Base-by-base conservation (phyloP, 352 stramenopile genomes). In the Peronospora destructor region DNA sequence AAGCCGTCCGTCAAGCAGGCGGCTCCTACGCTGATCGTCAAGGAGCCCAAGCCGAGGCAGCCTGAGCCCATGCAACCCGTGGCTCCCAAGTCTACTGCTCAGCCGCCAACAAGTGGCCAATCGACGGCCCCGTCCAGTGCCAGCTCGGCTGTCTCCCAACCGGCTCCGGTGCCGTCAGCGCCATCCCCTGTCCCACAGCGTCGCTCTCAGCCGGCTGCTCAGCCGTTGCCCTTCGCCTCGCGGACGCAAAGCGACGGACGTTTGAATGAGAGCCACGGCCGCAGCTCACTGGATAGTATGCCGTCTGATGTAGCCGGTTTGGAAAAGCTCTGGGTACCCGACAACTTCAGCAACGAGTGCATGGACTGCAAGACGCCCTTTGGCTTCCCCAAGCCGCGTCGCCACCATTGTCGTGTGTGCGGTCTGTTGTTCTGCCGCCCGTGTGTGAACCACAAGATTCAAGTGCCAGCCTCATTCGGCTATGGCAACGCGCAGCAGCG, bases 351-450 rank as follows among this genome's bases (percentile, higher is more conserved):
- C 17, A 75, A 21, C 56, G 79, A 93, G 45, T 93, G 82, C 53
- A 93, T 93, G 82, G 80, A 93, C 67, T 93, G 82, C 59, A 85
- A 87, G 41, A 56, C 76, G n/a, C 52, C 68, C 13, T 93, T 93
- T 53, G 80, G 76, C 30, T 90, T 91, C 49, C 73, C 76, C 33
- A 88, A 90, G 60, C 76, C 78, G 11, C 76, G 76, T 49, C 82
- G 82, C 10, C 82, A 93, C 64, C 82, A 93, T 58, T 93, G 82
- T 56, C 82, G 82, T 39, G 82, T 93, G 23, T 93, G 83, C 33
- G 83, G 83, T 29, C 54, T 91, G 40, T 63, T 93, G 5, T 93
- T 87, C 63, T 93, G 83, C 45, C 76, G 79, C 14, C 42, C 73
- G 4, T 93, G 83, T 54, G 79, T 93, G 46, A 68, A 82, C 53